Evolutionary conservation across 306 rosid species (phyloP).

Genomic region (Malus sylvestris): DNA sequence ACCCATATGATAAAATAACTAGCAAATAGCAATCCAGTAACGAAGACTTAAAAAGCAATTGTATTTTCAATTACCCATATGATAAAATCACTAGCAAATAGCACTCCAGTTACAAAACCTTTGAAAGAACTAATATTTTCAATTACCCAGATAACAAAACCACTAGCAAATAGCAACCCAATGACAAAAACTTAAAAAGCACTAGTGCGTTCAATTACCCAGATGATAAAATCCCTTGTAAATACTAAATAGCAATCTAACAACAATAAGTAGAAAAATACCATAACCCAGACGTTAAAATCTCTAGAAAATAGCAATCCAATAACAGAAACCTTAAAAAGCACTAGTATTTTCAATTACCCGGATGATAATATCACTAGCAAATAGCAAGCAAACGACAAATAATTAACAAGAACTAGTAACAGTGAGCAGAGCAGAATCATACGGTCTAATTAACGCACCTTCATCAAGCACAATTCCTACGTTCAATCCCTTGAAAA

Average conservation of each 20-base stretch:
- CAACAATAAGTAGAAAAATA: neutral
- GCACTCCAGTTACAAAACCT: no score
- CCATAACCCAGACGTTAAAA: neutral
- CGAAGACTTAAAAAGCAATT: neutral
- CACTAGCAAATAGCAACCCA: neutral
- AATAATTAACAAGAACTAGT: neutral
- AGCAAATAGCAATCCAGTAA: neutral
- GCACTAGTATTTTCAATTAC: neutral
- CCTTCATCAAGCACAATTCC: constrained; percentile 89
- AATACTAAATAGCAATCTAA: neutral
- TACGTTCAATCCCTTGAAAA: constrained; percentile 55
- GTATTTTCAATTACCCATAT: neutral
- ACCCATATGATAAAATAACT: neutral
- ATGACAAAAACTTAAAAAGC: neutral
- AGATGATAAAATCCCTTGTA: no score
- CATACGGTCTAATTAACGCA: neutral
- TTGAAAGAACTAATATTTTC: neutral
- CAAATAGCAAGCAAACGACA: neutral
- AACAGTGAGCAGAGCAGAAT: neutral
- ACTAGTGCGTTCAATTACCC: neutral
- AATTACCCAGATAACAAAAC: neutral
- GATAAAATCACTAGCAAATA: neutral
- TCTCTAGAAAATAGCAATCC: neutral
- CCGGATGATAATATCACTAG: neutral
- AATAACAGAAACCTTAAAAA: no score